A percentile compares a stretch with the other conserved stretches of the same genome.
Conservation (phyloP, 768 basidiomycete genomes). For the Pisolithus marmoratus region DNA sequence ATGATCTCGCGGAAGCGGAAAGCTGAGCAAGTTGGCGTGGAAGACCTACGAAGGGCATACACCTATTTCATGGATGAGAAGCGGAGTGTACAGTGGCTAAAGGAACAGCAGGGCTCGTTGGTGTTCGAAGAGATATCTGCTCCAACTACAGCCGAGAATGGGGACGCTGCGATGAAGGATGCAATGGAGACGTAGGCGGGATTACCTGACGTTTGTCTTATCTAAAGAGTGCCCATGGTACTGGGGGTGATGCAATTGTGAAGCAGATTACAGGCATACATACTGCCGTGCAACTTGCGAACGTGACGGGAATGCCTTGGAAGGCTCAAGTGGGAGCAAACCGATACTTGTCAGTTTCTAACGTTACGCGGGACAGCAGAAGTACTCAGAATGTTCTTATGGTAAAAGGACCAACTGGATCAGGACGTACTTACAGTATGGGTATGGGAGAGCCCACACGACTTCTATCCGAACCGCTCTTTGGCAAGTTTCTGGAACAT, state of each 20-base stretch:
- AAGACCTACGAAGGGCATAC: conserved; percentile 82
- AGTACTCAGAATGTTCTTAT: background rate
- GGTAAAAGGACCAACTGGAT: too few species aligned
- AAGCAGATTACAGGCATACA: too few species aligned
- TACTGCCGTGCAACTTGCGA: too few species aligned
- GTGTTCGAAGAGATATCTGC: conserved; percentile 66
- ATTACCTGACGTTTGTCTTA: too few species aligned
- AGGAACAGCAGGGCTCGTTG: conserved; percentile 71
- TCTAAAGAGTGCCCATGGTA: too few species aligned
- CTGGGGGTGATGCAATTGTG: too few species aligned
- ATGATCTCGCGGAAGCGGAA: conserved; percentile 83
- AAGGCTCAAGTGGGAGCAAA: too few species aligned
- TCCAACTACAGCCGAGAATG: conserved; percentile 19
- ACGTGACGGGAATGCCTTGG: too few species aligned
- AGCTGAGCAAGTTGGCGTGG: conserved; percentile 71
- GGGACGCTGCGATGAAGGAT: conserved; percentile 27
- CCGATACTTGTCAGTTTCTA: too few species aligned
- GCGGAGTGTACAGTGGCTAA: conserved; percentile 85
- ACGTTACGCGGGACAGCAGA: too few species aligned
- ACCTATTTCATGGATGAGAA: conserved; percentile 92
- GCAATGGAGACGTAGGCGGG: conserved; percentile 33
- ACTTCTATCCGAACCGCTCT: conserved; percentile 66
- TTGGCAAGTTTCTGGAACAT: conserved; percentile 95
- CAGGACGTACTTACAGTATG: too few species aligned
- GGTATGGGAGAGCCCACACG: too few species aligned